These are phyloP conservation scores for Colletotrichum incanum DNA, from an alignment of 2,329 filamentous ascomycete genomes.

Conservation along the genomic window DNA sequence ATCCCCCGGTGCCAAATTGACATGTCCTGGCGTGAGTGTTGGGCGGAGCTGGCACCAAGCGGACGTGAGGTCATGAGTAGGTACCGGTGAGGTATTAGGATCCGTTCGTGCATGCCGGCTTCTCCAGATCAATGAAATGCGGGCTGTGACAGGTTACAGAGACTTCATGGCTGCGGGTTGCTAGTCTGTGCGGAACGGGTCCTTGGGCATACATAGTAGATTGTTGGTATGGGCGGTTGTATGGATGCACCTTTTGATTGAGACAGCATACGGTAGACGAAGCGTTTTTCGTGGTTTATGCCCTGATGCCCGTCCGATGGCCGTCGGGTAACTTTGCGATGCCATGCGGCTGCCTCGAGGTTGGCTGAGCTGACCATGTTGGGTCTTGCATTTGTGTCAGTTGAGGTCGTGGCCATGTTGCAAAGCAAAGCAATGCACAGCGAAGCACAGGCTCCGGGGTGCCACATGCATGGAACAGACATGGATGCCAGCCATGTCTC, in stretches of 20 bases:
- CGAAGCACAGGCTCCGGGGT: slow-evolving; percentile 20
- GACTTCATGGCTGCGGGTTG: background rate
- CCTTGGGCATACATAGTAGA: too few relatives aligned
- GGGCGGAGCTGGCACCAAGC: background rate
- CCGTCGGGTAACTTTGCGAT: background rate
- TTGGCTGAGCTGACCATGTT: slow-evolving; percentile 8
- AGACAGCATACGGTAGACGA: slow-evolving; percentile 4
- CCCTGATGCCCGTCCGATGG: background rate
- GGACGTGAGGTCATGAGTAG: background rate
- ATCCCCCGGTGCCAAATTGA: background rate
- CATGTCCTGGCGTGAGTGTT: background rate
- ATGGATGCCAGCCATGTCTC: slow-evolving; percentile 11
- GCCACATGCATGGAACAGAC: slow-evolving; percentile 30
- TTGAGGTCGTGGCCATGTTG: slow-evolving; percentile 10
- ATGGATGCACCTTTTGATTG: slow-evolving; percentile 1
- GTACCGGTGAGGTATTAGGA: background rate
- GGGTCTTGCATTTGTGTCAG: slow-evolving; percentile 10
- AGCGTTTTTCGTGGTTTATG: slow-evolving; percentile 5
- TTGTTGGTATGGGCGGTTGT: background rate
- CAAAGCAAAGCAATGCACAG: slow-evolving; percentile 4
- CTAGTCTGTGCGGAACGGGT: background rate
- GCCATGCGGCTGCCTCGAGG: slow-evolving; percentile 2
- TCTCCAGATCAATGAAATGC: background rate
- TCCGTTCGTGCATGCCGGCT: background rate
- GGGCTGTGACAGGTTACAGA: background rate